Conservation (phyloP, 2,329 filamentous ascomycete species). For the Triangularia verruculosa region DNA sequence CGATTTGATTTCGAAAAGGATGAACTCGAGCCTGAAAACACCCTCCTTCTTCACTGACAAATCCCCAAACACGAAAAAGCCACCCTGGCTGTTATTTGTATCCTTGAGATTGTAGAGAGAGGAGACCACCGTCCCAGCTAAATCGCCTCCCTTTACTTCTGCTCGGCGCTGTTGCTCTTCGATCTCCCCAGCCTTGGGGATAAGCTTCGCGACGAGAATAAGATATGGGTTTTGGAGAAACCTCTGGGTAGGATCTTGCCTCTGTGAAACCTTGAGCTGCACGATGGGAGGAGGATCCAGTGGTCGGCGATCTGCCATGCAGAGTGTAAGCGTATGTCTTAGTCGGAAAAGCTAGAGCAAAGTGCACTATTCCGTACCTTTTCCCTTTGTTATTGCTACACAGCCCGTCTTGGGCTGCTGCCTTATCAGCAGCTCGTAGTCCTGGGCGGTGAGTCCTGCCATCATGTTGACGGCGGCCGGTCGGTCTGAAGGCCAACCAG, state of each 20-base stretch:
- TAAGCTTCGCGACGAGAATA: conserved; percentile 44
- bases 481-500: background rate
- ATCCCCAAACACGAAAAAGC: conserved; percentile 89
- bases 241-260: conserved; percentile 46
- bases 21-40: conserved; percentile 70
- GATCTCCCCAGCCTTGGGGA: conserved; percentile 39
- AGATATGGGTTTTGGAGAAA: conserved; percentile 55
- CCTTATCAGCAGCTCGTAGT: conserved; percentile 44
- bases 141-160: conserved; percentile 51
- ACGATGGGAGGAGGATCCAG: conserved; percentile 86
- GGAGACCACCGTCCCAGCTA: conserved; percentile 73
- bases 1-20: conserved; percentile 65
- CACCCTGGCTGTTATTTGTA: conserved; percentile 71
- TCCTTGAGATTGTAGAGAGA: conserved; percentile 82
- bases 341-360: background rate
- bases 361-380: conserved; percentile 48
- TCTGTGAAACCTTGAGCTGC: conserved; percentile 56
- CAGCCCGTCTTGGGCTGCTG: conserved; percentile 67
- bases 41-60: conserved; percentile 76
- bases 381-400: conserved; percentile 70
- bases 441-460: conserved; percentile 18
- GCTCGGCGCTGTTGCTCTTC: conserved; percentile 35
- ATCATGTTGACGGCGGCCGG: conserved; percentile 10
- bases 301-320: conserved; percentile 69
- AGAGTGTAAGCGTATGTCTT: background rate